These are phyloP conservation scores for Artemisia argyi DNA, from an alignment of 129 eudicot genomes.

Conservation along the genomic window DNA sequence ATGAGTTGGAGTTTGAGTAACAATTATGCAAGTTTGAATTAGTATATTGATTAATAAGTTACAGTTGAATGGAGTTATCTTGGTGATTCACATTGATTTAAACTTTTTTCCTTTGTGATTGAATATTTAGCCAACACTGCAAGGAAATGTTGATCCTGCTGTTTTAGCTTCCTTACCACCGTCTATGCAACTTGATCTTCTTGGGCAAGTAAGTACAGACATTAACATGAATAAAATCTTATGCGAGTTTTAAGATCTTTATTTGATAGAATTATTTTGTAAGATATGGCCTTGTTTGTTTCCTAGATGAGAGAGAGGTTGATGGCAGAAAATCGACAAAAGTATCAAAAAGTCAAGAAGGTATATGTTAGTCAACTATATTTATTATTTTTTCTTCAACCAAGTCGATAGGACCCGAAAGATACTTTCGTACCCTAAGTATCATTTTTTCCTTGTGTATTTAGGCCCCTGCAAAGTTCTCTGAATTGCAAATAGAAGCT, in stretches of 20 bases:
- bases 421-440: not conserved
- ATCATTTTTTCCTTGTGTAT: slow-evolving; percentile 9
- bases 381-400: not conserved
- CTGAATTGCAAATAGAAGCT: slow-evolving; percentile 88
- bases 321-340: slow-evolving; percentile 98
- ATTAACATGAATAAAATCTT: slow-evolving; percentile 3
- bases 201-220: slow-evolving; percentile 63
- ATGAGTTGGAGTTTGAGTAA: not conserved
- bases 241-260: not conserved
- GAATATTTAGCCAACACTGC: slow-evolving; percentile 68
- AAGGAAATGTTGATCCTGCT: slow-evolving; percentile 74
- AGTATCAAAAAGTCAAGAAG: slow-evolving; percentile 92
- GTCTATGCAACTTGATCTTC: slow-evolving; percentile 99
- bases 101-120: not conserved
- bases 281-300: not conserved
- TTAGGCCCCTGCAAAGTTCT: slow-evolving; percentile 86
- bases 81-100: slow-evolving; percentile 7
- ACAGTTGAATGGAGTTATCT: slow-evolving; percentile 10
- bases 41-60: not conserved
- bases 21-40: not conserved
- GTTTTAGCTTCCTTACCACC: slow-evolving; percentile 96
- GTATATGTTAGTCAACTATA: slow-evolving; percentile 26
- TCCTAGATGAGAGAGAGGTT: slow-evolving; percentile 94
- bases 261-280: not conserved
- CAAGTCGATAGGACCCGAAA: too few species aligned